A percentile compares a stretch with the other conserved stretches of the same genome.
phyloP scores from a whole-genome alignment of 768 basidiomycete genomes.

The Saitozyma podzolica region DNA sequence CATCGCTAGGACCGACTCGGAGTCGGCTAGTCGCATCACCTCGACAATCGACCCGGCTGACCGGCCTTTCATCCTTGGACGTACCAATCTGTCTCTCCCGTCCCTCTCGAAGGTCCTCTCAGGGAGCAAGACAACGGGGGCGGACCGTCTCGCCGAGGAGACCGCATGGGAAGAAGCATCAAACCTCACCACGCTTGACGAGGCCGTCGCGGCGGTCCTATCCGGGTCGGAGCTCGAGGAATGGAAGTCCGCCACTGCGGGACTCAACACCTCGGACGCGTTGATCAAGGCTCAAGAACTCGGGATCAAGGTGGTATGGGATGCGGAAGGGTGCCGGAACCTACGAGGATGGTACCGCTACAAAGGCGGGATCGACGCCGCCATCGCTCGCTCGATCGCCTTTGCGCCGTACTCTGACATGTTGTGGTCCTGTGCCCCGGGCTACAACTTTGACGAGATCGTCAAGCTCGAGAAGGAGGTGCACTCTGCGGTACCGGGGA shows the following conservation, averaged over 20 bases:
- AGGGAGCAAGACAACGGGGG: too few species aligned
- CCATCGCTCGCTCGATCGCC: slow-evolving; percentile 12
- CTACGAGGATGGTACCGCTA: slow-evolving; percentile 21
- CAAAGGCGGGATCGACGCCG: slow-evolving; percentile 24
- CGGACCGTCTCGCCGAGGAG: slow-evolving; percentile 57
- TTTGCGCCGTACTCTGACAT: slow-evolving; percentile 14
- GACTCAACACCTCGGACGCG: too few species aligned
- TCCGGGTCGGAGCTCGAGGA: slow-evolving; percentile 1
- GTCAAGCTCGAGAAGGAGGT: slow-evolving; percentile 12
- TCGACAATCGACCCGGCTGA: slow-evolving; percentile 79
- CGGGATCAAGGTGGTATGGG: too few species aligned
- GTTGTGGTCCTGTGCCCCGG: slow-evolving; percentile 16
- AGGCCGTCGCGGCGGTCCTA: slow-evolving; percentile 16
- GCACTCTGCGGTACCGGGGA: slow-evolving; percentile 13
- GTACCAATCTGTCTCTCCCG: slow-evolving; percentile 17
- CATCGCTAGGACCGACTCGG: slow-evolving; percentile 89
- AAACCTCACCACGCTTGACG: slow-evolving; percentile 16
- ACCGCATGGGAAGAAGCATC: slow-evolving; percentile 61
- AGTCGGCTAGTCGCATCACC: slow-evolving; percentile 78
- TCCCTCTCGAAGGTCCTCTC: too few species aligned
- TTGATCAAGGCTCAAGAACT: too few species aligned
- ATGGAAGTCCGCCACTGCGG: too few species aligned
- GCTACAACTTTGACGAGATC: slow-evolving; percentile 4
- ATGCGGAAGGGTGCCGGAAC: slow-evolving; percentile 1
- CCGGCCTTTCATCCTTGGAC: slow-evolving; percentile 61